phyloP scores from a whole-genome alignment of 192 early-diverging fungal genomes.

The Glomus cerebriforme region DNA sequence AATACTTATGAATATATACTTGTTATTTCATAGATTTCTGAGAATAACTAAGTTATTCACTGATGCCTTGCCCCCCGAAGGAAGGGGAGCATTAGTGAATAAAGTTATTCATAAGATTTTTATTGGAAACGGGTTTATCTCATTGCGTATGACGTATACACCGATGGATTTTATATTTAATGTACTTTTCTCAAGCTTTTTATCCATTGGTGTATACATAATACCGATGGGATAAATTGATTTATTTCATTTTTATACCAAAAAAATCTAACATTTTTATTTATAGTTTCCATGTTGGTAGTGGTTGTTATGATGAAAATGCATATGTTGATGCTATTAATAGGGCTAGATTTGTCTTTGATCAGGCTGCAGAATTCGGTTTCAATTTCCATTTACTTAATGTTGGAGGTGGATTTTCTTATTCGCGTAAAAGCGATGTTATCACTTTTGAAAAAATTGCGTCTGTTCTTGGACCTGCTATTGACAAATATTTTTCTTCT shows the following conservation, averaged over 20 bases:
- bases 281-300: conserved; percentile 97
- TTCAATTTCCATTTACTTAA: conserved; percentile 76
- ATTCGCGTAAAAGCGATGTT: conserved; percentile 69
- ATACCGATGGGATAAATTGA: no score
- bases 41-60: no score
- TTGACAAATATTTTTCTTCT: conserved; percentile 80
- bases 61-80: no score
- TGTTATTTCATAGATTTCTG: no score
- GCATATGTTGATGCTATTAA: conserved; percentile 90
- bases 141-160: no score
- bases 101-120: no score
- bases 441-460: conserved; percentile 87
- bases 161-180: no score
- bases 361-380: conserved; percentile 76
- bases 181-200: no score
- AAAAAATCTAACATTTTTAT: conserved; percentile 5
- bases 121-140: no score
- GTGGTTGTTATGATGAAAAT: conserved; percentile 86
- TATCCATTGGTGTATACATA: no score
- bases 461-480: conserved; percentile 69
- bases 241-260: background rate
- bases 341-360: conserved; percentile 86
- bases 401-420: conserved; percentile 96
- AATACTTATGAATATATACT: no score
- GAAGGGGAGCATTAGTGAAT: no score